Evolutionary conservation across 1,139 yeast species (phyloP).

Genomic region (Maudiozyma humilis): DNA sequence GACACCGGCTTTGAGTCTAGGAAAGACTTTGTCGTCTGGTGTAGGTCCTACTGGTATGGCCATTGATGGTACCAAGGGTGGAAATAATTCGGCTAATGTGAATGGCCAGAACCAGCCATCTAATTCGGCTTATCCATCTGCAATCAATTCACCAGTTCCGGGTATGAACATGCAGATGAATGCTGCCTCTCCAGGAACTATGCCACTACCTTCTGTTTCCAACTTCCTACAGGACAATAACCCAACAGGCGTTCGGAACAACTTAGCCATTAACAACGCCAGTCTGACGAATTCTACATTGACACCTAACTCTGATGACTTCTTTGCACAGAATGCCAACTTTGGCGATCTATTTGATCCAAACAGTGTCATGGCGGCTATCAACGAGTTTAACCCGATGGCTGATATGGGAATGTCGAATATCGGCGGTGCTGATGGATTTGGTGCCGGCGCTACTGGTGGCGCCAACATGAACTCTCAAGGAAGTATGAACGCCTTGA

Average conservation of each 20-base stretch:
- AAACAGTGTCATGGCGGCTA: conserved; percentile 29
- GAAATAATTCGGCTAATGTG: neutral
- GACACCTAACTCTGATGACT: conserved; percentile 30
- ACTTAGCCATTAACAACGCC: conserved; percentile 3
- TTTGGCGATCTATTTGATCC: conserved; percentile 29
- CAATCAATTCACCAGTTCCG: neutral
- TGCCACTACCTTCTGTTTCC: conserved; percentile 17
- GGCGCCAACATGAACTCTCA: neutral
- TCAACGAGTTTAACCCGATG: conserved; percentile 23
- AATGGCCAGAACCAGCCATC: neutral
- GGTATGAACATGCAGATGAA: conserved; percentile 1
- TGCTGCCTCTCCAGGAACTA: neutral
- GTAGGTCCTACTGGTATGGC: neutral
- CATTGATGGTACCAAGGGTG: neutral
- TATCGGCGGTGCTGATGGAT: neutral
- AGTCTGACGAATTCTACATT: conserved; percentile 6
- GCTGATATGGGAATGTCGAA: conserved; percentile 6
- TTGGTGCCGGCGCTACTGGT: neutral
- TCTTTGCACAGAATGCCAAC: conserved; percentile 27
- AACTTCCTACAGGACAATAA: conserved; percentile 7
- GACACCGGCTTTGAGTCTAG: conserved; percentile 1
- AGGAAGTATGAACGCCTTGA: neutral
- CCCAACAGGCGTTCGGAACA: neutral
- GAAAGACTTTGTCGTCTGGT: neutral
- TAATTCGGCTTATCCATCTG: neutral